phyloP scores from a whole-genome alignment of 106 monocot species.

The Phalaenopsis aphrodite region DNA sequence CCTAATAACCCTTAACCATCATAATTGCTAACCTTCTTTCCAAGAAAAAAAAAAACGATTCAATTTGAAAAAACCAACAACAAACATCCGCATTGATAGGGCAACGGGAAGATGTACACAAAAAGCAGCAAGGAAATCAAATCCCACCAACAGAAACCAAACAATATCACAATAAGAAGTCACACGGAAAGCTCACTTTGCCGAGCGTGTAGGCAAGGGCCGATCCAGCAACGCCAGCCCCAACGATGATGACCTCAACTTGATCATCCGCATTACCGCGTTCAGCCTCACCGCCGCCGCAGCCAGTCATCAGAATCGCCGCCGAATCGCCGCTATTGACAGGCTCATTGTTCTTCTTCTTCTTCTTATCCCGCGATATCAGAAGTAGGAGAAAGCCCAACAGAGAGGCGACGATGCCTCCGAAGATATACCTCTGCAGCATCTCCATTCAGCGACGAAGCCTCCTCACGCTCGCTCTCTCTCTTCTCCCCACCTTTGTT shows the following conservation, averaged over 20 bases:
- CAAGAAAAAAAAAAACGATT: too few relatives aligned
- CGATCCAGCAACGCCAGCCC: slow-evolving; percentile 89
- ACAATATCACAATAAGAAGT: not conserved
- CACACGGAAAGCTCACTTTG: slow-evolving; percentile 35
- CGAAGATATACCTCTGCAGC: not conserved
- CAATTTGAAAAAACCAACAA: too few relatives aligned
- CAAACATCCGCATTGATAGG: too few relatives aligned
- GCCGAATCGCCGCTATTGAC: not conserved
- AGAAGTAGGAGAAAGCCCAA: not conserved
- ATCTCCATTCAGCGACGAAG: not conserved
- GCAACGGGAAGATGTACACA: too few relatives aligned
- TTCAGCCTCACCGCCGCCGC: not conserved
- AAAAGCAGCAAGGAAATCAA: too few relatives aligned
- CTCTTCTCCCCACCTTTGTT: too few relatives aligned
- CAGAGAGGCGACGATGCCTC: not conserved
- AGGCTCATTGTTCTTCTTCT: not conserved
- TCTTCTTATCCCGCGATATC: not conserved
- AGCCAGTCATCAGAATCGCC: not conserved
- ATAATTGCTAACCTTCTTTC: too few relatives aligned
- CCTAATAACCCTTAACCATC: too few relatives aligned
- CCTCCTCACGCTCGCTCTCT: too few relatives aligned
- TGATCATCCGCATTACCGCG: not conserved
- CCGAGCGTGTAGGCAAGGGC: slow-evolving; percentile 87
- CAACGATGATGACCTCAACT: slow-evolving; percentile 70
- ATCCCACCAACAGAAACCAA: not conserved